Evolutionary conservation across 129 eudicot genomes (phyloP).

Genomic region (Artemisia tridentata): DNA sequence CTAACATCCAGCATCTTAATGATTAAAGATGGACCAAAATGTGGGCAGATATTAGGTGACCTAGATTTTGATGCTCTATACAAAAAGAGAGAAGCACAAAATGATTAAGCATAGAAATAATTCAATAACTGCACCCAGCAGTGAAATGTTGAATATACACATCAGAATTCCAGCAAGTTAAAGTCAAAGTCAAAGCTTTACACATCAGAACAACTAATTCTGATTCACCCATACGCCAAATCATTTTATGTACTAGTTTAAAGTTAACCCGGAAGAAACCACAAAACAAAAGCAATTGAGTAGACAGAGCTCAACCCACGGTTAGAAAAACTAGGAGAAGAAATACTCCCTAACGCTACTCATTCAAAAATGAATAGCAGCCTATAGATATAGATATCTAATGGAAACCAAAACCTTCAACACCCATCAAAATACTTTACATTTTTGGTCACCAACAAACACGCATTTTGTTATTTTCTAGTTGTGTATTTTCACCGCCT

Average conservation of each 20-base stretch:
- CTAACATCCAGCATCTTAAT: too few relatives aligned
- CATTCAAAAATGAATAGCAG: slow-evolving; percentile 28
- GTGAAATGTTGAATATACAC: slow-evolving; percentile 2
- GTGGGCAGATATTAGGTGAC: too few relatives aligned
- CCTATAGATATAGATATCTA: slow-evolving; percentile 22
- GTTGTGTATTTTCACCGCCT: slow-evolving; percentile 94
- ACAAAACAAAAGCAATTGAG: background rate
- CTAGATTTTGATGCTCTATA: too few relatives aligned
- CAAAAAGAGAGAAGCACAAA: background rate
- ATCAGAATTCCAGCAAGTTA: background rate
- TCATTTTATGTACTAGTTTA: slow-evolving; percentile 28
- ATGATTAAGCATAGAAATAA: background rate
- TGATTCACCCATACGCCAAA: slow-evolving; percentile 9
- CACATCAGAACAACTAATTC: background rate
- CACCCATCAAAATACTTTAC: slow-evolving; percentile 28
- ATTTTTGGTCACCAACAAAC: background rate
- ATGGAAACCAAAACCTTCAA: slow-evolving; percentile 23
- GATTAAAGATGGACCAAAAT: too few relatives aligned
- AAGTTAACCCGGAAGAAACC: slow-evolving; percentile 7
- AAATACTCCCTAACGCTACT: slow-evolving; percentile 17
- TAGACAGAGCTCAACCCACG: background rate
- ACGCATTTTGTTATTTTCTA: slow-evolving; percentile 25
- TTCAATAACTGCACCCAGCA: slow-evolving; percentile 16
- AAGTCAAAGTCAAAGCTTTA: slow-evolving; percentile 12
- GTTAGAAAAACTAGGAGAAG: background rate